Evolutionary conservation across 129 eudicot species (phyloP).

Genomic region (Helianthus tuberosus): DNA sequence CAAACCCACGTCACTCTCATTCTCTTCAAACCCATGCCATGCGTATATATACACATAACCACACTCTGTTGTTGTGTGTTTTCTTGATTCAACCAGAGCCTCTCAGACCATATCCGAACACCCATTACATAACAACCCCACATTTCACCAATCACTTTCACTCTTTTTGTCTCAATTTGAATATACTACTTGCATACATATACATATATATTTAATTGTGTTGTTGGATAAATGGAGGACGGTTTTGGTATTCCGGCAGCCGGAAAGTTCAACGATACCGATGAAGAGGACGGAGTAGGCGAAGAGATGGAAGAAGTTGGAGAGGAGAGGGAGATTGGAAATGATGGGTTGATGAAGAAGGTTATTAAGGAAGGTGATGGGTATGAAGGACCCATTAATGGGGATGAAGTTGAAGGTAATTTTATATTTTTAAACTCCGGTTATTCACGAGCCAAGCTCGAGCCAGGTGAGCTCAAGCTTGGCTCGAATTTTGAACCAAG

Average conservation of each 20-base stretch:
- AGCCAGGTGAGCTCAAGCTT: too few species aligned
- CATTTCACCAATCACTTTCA: slow-evolving; percentile 27
- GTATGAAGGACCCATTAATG: slow-evolving; percentile 32
- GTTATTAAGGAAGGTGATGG: slow-evolving; percentile 40
- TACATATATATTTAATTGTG: background rate
- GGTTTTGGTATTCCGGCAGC: slow-evolving; percentile 23
- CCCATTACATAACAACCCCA: slow-evolving; percentile 28
- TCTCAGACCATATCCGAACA: slow-evolving; percentile 38
- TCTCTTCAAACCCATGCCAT: slow-evolving; percentile 32
- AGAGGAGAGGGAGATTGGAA: slow-evolving; percentile 35
- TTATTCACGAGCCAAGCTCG: too few species aligned
- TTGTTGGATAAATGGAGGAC: slow-evolving; percentile 32
- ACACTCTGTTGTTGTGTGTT: slow-evolving; percentile 3
- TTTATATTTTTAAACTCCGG: background rate
- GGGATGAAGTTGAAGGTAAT: slow-evolving; percentile 42
- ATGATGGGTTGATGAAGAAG: slow-evolving; percentile 38
- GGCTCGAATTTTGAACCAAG: too few species aligned
- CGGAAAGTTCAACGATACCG: slow-evolving; percentile 16
- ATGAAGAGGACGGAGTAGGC: slow-evolving; percentile 1
- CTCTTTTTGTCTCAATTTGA: slow-evolving; percentile 19
- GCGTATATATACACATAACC: slow-evolving; percentile 14
- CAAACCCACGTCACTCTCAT: slow-evolving; percentile 31
- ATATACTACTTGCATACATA: background rate
- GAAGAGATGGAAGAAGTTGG: slow-evolving; percentile 13
- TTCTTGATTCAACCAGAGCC: slow-evolving; percentile 36